A percentile compares a stretch with the other conserved stretches of the same genome.
Conservation (phyloP, 108 stramenopile genomes). For the Ochromonas danica region DNA sequence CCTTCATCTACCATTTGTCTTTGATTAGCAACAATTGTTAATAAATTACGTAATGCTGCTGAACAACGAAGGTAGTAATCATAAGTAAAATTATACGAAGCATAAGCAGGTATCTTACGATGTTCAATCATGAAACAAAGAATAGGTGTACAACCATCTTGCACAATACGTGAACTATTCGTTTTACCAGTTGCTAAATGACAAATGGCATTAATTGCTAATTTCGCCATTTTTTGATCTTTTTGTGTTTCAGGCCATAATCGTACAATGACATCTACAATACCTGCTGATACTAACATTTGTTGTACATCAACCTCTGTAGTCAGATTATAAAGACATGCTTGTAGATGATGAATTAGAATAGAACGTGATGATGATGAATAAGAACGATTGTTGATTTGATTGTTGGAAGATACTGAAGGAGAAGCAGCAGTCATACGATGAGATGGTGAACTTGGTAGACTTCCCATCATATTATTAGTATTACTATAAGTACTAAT, state of each 20-base stretch:
- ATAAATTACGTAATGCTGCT: slow-evolving; percentile 24
- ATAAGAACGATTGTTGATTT: not conserved
- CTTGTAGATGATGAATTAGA: not conserved
- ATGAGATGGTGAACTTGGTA: too few species aligned
- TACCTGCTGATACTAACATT: not conserved
- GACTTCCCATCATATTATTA: not conserved
- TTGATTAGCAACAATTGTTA: slow-evolving; percentile 23
- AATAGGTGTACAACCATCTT: slow-evolving; percentile 23
- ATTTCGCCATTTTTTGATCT: not conserved
- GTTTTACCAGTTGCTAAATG: slow-evolving; percentile 34
- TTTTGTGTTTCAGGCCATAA: not conserved
- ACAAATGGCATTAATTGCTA: not conserved
- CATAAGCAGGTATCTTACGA: not conserved
- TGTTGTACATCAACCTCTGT: not conserved
- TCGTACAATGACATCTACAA: not conserved
- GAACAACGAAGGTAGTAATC: slow-evolving; percentile 3
- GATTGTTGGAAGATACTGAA: not conserved
- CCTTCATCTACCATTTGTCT: slow-evolving; percentile 9
- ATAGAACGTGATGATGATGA: not conserved
- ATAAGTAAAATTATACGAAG: slow-evolving; percentile 1
- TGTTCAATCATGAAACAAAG: not conserved
- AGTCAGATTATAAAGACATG: slow-evolving; percentile 31
- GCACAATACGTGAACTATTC: slow-evolving; percentile 10
- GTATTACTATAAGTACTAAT: not conserved
- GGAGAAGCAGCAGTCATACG: too few species aligned